Conservation (phyloP, 352 stramenopile species). For the Albugo candida region DNA sequence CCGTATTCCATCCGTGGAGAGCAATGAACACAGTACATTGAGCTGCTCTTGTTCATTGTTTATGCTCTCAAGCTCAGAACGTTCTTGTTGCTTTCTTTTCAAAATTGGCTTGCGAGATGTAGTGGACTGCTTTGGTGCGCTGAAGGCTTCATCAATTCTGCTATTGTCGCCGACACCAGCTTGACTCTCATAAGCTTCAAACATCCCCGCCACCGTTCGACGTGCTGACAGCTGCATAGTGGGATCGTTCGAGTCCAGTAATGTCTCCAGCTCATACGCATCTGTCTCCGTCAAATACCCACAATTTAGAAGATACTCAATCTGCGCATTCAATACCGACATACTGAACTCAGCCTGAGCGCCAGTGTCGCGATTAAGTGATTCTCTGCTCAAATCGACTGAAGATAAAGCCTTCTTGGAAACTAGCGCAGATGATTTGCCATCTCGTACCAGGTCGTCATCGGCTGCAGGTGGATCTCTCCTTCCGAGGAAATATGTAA, state of each 20-base stretch:
- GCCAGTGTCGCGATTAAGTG: background rate
- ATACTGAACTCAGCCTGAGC: constrained; percentile 5
- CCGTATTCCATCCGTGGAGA: constrained; percentile 54
- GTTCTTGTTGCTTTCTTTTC: background rate
- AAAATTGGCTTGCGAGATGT: background rate
- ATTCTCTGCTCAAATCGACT: background rate
- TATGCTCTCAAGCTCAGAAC: background rate
- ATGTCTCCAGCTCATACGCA: constrained; percentile 45
- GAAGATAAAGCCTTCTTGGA: constrained; percentile 1
- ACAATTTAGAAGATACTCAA: constrained; percentile 57
- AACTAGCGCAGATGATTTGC: background rate
- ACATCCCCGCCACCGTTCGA: constrained; percentile 40
- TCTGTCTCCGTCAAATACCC: constrained; percentile 37
- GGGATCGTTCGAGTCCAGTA: constrained; percentile 28
- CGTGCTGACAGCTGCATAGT: constrained; percentile 20
- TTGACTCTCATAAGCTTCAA: constrained; percentile 18
- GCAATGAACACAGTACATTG: constrained; percentile 60
- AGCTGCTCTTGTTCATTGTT: constrained; percentile 21
- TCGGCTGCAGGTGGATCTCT: constrained; percentile 6
- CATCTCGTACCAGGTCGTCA: background rate
- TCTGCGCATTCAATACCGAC: constrained; percentile 43
- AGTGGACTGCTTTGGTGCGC: constrained; percentile 3
- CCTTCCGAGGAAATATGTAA: background rate
- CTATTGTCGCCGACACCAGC: constrained; percentile 5
- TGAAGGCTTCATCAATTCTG: constrained; percentile 19